Base-by-base conservation (phyloP, 164 flowering plant genomes). In the Cinnamomum chago region DNA sequence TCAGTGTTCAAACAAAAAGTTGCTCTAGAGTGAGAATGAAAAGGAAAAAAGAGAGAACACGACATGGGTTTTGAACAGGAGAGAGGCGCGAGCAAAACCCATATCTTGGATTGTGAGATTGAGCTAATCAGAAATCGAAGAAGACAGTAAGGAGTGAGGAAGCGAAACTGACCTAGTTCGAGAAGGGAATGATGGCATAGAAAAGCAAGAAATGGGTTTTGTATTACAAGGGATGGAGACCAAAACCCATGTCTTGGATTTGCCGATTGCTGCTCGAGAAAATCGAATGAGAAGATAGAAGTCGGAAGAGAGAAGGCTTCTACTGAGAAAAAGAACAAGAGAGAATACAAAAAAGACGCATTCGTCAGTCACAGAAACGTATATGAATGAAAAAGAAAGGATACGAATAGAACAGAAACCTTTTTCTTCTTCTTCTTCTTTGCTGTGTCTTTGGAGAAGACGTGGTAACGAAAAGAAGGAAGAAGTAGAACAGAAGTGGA, bases 151-250 rank as follows among this genome's bases (percentile, higher is more conserved):
- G 50, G 27, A 47, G 73, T 0, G 67, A 12, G 69, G 25, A 20
- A 18, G n/a, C 15, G 50, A 65, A 50, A 50, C 47, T 30, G 40
- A 20, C 28, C 47, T 67, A 67, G 69, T 18, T 15, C 33, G 52
- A 62, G 52, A 62, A 69, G 23, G 40, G 25, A 51, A 40, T 0
- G 62, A 65, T 35, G 23, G 75, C 2, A 22, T 28, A 35, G 35
- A 64, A 64, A 76, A 75, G 6, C 28, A 69, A 60, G 3, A 73
- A 1, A 62, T 74, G 82, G 75, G 73, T 74, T 71, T 62, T 62
- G 70, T 11, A n/a, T 72, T 30, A 18, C 58, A 68, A 40, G n/a
- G 30, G 28, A 62, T 40, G 58, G 58, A n/a, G 70, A 58, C 24
- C 24, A 68, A 79, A 47, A 76, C 74, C 74, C 79, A 73, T 72